These are phyloP conservation scores for Saccharomycopsis selenospora DNA, from an alignment of 805 yeast genomes.

Conservation along the genomic window DNA sequence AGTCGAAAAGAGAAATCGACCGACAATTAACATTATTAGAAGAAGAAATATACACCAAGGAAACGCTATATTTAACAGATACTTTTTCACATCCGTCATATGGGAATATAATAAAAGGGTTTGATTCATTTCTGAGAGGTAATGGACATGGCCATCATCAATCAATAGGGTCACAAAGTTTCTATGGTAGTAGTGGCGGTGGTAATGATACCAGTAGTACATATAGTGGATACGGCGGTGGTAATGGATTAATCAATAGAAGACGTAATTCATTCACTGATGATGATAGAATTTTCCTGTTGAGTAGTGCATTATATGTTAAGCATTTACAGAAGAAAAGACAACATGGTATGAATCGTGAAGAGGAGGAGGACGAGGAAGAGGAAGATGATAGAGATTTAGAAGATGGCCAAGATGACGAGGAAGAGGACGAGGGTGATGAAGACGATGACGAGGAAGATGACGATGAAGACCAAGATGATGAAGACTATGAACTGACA, in stretches of 20 bases:
- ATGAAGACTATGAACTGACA: background rate
- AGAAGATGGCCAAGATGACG: slow-evolving; percentile 3
- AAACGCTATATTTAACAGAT: slow-evolving; percentile 68
- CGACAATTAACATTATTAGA: slow-evolving; percentile 56
- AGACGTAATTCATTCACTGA: slow-evolving; percentile 53
- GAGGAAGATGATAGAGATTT: background rate
- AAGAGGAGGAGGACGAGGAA: slow-evolving; percentile 21
- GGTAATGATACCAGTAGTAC: slow-evolving; percentile 15
- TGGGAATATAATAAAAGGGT: slow-evolving; percentile 87
- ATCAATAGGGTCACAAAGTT: slow-evolving; percentile 21
- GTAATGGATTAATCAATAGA: slow-evolving; percentile 3
- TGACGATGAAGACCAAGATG: background rate
- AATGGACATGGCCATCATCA: slow-evolving; percentile 16
- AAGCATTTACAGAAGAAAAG: slow-evolving; percentile 50
- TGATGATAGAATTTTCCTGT: slow-evolving; percentile 73
- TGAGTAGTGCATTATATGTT: slow-evolving; percentile 64
- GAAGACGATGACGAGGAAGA: background rate
- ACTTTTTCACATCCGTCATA: slow-evolving; percentile 32
- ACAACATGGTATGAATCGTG: slow-evolving; percentile 24
- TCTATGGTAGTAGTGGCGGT: background rate
- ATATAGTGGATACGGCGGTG: no score
- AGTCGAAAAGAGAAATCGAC: slow-evolving; percentile 58
- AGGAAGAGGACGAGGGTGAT: background rate
- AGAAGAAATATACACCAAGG: slow-evolving; percentile 72
- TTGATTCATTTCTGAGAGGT: slow-evolving; percentile 66